phyloP scores from a whole-genome alignment of 2,329 filamentous ascomycete species.

The Alternaria rosae region DNA sequence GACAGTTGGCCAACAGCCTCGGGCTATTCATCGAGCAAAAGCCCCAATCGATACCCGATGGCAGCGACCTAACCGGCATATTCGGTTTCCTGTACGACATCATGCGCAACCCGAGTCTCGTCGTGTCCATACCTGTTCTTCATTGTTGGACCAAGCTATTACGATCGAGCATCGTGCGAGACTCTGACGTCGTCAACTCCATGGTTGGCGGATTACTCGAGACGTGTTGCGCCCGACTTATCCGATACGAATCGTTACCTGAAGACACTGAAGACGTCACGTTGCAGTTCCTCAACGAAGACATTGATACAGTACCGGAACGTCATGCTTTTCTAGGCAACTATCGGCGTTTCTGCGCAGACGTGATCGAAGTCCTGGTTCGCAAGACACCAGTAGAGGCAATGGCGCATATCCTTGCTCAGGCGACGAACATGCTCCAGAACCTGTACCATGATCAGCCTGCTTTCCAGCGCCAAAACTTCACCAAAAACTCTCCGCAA shows the following conservation, averaged over 20 bases:
- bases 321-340: constrained; percentile 95
- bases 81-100: constrained; percentile 81
- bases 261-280: constrained; percentile 82
- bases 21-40: constrained; percentile 85
- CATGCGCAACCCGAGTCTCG: constrained; percentile 83
- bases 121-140: constrained; percentile 90
- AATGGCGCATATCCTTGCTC: constrained; percentile 82
- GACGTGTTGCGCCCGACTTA: constrained; percentile 80
- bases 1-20: constrained; percentile 81
- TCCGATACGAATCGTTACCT: constrained; percentile 87
- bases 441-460: constrained; percentile 76
- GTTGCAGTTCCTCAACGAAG: constrained; percentile 83
- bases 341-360: constrained; percentile 87
- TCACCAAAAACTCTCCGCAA: constrained; percentile 73
- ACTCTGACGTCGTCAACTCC: constrained; percentile 65
- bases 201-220: constrained; percentile 81
- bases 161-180: constrained; percentile 72
- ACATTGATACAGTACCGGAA: constrained; percentile 94
- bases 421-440: constrained; percentile 76
- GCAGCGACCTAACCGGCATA: constrained; percentile 75
- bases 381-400: constrained; percentile 83
- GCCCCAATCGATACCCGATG: constrained; percentile 69
- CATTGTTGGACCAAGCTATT: constrained; percentile 89
- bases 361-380: constrained; percentile 87
- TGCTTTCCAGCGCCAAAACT: constrained; percentile 63